These are phyloP conservation scores for Tolypocladium ovalisporum DNA, from an alignment of 2,329 filamentous ascomycete genomes.

Conservation along the genomic window DNA sequence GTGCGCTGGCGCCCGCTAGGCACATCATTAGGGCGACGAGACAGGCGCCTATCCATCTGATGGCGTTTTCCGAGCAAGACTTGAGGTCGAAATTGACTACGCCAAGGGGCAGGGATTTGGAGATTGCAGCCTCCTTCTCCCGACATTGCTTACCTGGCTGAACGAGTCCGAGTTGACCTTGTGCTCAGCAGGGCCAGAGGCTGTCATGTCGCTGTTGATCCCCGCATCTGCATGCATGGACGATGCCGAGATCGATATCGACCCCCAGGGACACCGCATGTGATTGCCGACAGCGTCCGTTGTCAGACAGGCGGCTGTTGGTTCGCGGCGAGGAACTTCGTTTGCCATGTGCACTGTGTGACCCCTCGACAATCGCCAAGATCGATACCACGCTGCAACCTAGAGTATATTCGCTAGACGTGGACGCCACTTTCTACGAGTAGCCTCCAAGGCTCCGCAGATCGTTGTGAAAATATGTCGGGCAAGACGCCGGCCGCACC, in stretches of 20 bases:
- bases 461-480: background rate
- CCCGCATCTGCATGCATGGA: background rate
- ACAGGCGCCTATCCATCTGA: background rate
- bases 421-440: background rate
- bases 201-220: background rate
- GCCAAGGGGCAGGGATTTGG: background rate
- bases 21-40: background rate
- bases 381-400: background rate
- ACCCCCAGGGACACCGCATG: background rate
- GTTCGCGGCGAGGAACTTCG: background rate
- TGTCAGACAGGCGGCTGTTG: background rate
- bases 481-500: background rate
- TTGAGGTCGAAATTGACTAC: background rate
- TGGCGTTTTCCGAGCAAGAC: background rate
- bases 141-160: no score
- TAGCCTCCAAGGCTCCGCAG: background rate
- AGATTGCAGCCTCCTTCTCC: no score
- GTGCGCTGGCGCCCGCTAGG: constrained; percentile 4
- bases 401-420: background rate
- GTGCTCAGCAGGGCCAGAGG: background rate
- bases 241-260: background rate
- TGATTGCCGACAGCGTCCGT: background rate
- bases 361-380: background rate
- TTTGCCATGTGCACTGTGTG: background rate
- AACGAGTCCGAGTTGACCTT: background rate